Conservation (phyloP, 345 rosid genomes). For the Gynandropsis gynandra region DNA sequence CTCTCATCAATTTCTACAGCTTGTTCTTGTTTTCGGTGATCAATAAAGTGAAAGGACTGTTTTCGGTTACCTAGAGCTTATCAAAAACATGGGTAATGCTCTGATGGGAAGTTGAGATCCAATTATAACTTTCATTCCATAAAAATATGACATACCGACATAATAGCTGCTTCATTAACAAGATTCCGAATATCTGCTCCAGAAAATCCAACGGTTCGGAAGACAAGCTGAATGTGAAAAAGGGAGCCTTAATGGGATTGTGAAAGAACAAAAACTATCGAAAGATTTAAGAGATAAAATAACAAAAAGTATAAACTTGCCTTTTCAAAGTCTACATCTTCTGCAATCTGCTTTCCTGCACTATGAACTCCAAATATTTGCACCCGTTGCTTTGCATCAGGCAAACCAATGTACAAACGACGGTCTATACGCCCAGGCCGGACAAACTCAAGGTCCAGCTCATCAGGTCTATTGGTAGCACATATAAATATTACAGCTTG, state of each 20-base stretch:
- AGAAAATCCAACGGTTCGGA: constrained; percentile 89
- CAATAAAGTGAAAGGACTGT: no score
- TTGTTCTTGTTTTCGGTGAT: no score
- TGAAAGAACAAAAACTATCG: constrained; percentile 8
- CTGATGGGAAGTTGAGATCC: constrained; percentile 11
- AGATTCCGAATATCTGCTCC: constrained; percentile 97
- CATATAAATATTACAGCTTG: constrained; percentile 99
- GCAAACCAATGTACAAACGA: constrained; percentile 87
- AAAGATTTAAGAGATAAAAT: neutral
- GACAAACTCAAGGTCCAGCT: constrained; percentile 90
- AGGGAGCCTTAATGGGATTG: neutral
- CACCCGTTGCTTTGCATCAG: constrained; percentile 84
- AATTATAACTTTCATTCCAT: neutral
- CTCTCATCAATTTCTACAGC: no score
- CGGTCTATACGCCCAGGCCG: constrained; percentile 92
- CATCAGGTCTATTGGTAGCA: constrained; percentile 97
- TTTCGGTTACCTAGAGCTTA: no score
- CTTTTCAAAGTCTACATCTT: constrained; percentile 78
- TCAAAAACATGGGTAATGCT: constrained; percentile 12
- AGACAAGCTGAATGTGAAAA: constrained; percentile 64
- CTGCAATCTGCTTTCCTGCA: constrained; percentile 73
- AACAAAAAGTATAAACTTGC: constrained; percentile 31
- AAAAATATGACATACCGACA: constrained; percentile 63
- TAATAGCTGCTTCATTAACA: constrained; percentile 94
- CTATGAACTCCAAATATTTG: constrained; percentile 90